Base-by-base conservation (phyloP, 495 filamentous ascomycete genomes). In the Aspergillus nidulans region DNA sequence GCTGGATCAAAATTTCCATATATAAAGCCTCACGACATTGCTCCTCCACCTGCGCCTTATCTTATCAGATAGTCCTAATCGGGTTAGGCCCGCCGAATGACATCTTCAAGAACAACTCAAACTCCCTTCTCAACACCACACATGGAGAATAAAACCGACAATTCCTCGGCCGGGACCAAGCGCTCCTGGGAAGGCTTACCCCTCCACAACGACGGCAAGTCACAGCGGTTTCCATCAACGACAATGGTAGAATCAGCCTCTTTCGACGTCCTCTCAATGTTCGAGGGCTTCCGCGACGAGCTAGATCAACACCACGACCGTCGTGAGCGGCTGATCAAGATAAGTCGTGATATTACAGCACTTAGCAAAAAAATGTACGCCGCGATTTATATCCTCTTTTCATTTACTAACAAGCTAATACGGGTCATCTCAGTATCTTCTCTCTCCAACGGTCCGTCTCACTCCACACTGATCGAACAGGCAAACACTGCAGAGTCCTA, bases 291-390 rank as follows among this genome's bases (percentile, higher is more conserved):
- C 64, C 87, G 92, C 55, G 73, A 85, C 55, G 92, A 97, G 69
- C 79, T 98, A 6, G 95, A 97, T 64, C 85, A 91, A 69, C 92
- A 98, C 65, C 89, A 98, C 59, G 95, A 96, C 71, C 85, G 92
- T 12, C 84, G 94, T 32, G 91, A 96, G 70, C 81, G 87, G 23
- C 81, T 96, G 52, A 89, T 92, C 55, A 97, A 97, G 72, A 84
- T 84, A 1, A 91, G 87, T 13, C 77, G 92, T 38, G 94, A 97
- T 72, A 86, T 97, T 56, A 98, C 95, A 7, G 91, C 89, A 0
- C 67, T 89, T 38, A 96, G 91, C 73, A 98, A 98, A 79, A 97
- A 97, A 77, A 95, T 97, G 94, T 96, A 71, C 74, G 75, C 25
- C 55, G 39, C 4, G 1, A 41, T 39, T 50, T 2, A 12, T 34